These are phyloP conservation scores for Metschnikowia kofuensis DNA, from an alignment of 805 yeast species.

Conservation along the genomic window DNA sequence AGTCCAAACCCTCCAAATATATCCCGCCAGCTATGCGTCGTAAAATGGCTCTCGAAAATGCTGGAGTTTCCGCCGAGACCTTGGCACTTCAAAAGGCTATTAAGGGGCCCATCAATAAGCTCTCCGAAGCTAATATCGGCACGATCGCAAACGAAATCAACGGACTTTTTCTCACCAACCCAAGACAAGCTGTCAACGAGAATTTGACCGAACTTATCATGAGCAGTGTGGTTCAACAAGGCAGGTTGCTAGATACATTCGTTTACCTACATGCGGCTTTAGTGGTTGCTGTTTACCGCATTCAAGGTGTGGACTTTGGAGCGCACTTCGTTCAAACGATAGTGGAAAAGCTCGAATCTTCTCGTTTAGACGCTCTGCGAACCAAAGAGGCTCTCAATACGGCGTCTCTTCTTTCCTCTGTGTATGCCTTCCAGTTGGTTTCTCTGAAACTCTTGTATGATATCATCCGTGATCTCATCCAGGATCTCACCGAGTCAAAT, in stretches of 20 bases:
- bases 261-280: slow-evolving; percentile 77
- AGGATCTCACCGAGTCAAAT: slow-evolving; percentile 60
- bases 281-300: slow-evolving; percentile 67
- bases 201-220: slow-evolving; percentile 60
- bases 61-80: slow-evolving; percentile 36
- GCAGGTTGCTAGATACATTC: slow-evolving; percentile 72
- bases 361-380: slow-evolving; percentile 27
- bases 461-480: slow-evolving; percentile 53
- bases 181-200: slow-evolving; percentile 79
- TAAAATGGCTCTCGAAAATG: slow-evolving; percentile 40
- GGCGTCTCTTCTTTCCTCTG: slow-evolving; percentile 68
- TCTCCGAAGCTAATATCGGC: slow-evolving; percentile 83
- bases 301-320: slow-evolving; percentile 86
- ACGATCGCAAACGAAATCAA: slow-evolving; percentile 69
- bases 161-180: slow-evolving; percentile 56
- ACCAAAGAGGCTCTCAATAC: slow-evolving; percentile 59
- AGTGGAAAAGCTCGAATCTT: slow-evolving; percentile 64
- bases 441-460: slow-evolving; percentile 77
- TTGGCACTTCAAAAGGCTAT: slow-evolving; percentile 55
- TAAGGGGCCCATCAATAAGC: slow-evolving; percentile 80
- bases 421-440: slow-evolving; percentile 74
- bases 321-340: slow-evolving; percentile 78
- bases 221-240: slow-evolving; percentile 61
- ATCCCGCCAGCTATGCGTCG: slow-evolving; percentile 86
- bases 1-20: slow-evolving; percentile 43